Percentiles rank a stretch among this genome's conserved stretches.
Evolutionary conservation across 2,329 filamentous ascomycete genomes (phyloP).

Genomic region (Fusarium luffae): DNA sequence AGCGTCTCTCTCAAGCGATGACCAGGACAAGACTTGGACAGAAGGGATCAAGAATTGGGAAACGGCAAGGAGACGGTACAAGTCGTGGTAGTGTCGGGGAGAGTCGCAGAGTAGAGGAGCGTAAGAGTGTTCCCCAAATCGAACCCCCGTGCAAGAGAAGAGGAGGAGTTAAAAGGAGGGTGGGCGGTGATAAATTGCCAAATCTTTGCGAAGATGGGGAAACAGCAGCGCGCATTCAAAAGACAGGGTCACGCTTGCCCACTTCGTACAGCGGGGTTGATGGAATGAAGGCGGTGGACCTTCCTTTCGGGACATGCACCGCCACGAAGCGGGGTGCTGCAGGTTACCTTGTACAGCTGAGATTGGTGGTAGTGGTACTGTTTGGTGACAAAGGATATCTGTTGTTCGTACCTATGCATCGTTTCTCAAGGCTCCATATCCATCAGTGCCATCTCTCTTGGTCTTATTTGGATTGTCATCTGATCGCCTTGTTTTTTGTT

Average conservation of each 20-base stretch:
- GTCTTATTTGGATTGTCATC: neutral
- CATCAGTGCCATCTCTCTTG: neutral
- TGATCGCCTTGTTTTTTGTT: neutral
- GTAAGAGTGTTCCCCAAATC: constrained; percentile 29
- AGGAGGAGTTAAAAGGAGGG: constrained; percentile 31
- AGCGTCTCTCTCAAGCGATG: constrained; percentile 27
- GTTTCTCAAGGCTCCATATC: neutral
- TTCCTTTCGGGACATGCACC: constrained; percentile 32
- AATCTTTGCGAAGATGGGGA: constrained; percentile 36
- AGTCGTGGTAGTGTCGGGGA: constrained; percentile 22
- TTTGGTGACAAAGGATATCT: neutral
- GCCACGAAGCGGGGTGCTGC: constrained; percentile 45
- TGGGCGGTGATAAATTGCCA: constrained; percentile 32
- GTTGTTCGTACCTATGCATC: neutral
- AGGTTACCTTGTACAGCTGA: neutral
- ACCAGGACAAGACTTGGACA: constrained; percentile 16
- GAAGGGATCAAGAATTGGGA: constrained; percentile 13
- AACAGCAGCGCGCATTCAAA: constrained; percentile 33
- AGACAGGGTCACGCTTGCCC: constrained; percentile 41
- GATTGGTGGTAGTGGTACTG: neutral
- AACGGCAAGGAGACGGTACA: constrained; percentile 4
- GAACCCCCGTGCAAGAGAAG: constrained; percentile 32
- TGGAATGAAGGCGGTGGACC: constrained; percentile 21
- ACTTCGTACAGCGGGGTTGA: constrained; percentile 36
- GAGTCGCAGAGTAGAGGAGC: constrained; percentile 36